Base-by-base conservation (phyloP, 1,284 basidiomycete genomes). In the Rhodotorula sp. region DNA sequence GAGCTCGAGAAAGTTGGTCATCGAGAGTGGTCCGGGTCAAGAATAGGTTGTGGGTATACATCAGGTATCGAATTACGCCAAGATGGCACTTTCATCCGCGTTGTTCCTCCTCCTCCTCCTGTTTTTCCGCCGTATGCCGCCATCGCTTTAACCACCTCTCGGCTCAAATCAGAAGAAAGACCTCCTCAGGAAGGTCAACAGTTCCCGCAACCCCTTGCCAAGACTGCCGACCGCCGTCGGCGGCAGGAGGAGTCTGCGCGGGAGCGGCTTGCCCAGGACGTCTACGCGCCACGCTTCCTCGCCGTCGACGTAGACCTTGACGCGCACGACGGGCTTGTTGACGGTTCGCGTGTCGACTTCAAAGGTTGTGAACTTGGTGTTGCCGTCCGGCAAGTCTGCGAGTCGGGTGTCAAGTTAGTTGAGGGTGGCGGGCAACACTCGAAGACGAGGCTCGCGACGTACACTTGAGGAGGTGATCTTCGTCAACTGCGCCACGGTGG, bases 261-360 rank as follows among this genome's bases (percentile, higher is more conserved):
- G 70, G 43, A 82, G 68, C 7, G 78, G 79, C 64, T 78, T 79
- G 56, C 81, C 81, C 0, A 77, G 51, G 10, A 83, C 77, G 21
- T 78, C 77, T 26, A 81, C 78, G 86, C 84, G 83, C 83, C 89
- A 91, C 14, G 84, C 85, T 31, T 84, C 80, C 67, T 85, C 83
- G 18, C 90, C 90, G 76, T 91, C 87, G 69, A 91, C 86, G 75
- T 87, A 83, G 4, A 89, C 78, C 78, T 89, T 86, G 18, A 90
- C 77, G 47, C 82, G 83, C 21, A 91, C 82, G 5, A 82, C 83
- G 0, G 91, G 91, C 54, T 83, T 82, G 52, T 84, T 80, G 5
- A 82, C 79, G 72, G 89, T 83, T 57, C 85, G 84, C 0, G 90
- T 90, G 79, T 93, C 89, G 43, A 93, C 85, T 79, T 90, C 89